These are phyloP conservation scores for Parathielavia appendiculata DNA, from an alignment of 495 filamentous ascomycete species.

Conservation along the genomic window DNA sequence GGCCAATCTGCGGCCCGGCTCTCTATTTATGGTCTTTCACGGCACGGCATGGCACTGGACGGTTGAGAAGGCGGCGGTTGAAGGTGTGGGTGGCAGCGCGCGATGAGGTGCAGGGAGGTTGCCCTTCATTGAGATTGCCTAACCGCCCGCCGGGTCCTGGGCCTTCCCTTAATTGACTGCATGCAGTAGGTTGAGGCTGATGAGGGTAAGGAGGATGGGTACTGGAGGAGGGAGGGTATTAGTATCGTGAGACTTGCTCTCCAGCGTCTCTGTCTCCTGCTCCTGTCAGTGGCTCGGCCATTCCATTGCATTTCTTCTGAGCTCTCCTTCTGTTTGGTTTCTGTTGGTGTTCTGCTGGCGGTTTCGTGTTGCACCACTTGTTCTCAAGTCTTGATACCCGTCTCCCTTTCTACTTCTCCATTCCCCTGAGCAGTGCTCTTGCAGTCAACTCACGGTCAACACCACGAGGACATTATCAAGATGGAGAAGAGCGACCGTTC, in stretches of 20 bases:
- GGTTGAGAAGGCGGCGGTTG: not conserved
- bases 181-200: not conserved
- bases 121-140: not conserved
- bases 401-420: not conserved
- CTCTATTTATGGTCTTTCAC: conserved; percentile 7
- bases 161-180: not conserved
- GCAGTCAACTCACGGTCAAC: not conserved
- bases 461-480: conserved; percentile 6
- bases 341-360: conserved; percentile 7
- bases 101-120: conserved; percentile 6
- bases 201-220: not conserved
- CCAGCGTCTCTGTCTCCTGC: conserved; percentile 5
- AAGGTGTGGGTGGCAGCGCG: conserved; percentile 7
- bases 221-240: conserved; percentile 12
- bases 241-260: conserved; percentile 15
- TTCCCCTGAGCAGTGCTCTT: conserved; percentile 15
- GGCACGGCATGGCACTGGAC: conserved; percentile 1
- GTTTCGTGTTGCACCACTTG: conserved; percentile 11
- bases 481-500: conserved; percentile 24
- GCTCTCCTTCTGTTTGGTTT: conserved; percentile 7
- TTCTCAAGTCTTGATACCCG: conserved; percentile 1
- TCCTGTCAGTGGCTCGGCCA: conserved; percentile 2
- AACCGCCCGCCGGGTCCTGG: conserved; percentile 5
- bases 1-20: not conserved
- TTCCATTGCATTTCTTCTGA: not conserved